phyloP scores from a whole-genome alignment of 1,284 basidiomycete species.

The Ganoderma lucidum region DNA sequence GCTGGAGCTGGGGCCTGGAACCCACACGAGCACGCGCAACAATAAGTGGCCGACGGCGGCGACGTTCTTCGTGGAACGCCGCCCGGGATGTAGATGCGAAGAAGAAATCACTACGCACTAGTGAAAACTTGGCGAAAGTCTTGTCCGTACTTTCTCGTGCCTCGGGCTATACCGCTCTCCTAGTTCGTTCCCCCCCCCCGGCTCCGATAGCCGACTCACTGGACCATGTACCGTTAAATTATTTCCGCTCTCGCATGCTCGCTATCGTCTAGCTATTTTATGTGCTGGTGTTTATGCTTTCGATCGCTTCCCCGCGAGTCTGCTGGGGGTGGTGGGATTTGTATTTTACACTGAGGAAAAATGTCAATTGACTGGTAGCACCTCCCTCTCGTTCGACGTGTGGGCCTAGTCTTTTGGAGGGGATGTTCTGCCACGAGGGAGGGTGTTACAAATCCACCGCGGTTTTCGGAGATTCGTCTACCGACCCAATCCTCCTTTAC shows the following conservation, averaged over 20 bases:
- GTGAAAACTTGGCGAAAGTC: background rate
- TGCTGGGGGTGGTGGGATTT: background rate
- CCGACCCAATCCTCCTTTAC: too few species aligned
- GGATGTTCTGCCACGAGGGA: background rate
- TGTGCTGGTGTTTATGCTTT: background rate
- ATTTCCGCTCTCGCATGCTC: background rate
- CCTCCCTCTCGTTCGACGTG: background rate
- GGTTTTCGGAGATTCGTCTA: too few species aligned
- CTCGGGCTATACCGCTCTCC: background rate
- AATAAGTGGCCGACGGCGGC: background rate
- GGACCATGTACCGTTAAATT: background rate
- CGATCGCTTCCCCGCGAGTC: background rate
- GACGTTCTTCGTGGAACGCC: background rate
- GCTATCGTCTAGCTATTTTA: background rate
- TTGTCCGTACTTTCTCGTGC: background rate
- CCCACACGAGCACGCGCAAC: background rate
- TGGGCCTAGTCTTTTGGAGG: background rate
- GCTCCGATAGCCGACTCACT: background rate
- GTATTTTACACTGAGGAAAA: background rate
- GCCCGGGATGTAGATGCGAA: background rate
- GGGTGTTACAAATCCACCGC: too few species aligned
- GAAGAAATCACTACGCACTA: too few species aligned
- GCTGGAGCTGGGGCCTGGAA: background rate
- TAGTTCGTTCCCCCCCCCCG: background rate
- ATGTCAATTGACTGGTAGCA: background rate